Evolutionary conservation across 768 basidiomycete species (phyloP), one percentile per base, ranked within the genome.

Genomic region (Russula earlei): DNA sequence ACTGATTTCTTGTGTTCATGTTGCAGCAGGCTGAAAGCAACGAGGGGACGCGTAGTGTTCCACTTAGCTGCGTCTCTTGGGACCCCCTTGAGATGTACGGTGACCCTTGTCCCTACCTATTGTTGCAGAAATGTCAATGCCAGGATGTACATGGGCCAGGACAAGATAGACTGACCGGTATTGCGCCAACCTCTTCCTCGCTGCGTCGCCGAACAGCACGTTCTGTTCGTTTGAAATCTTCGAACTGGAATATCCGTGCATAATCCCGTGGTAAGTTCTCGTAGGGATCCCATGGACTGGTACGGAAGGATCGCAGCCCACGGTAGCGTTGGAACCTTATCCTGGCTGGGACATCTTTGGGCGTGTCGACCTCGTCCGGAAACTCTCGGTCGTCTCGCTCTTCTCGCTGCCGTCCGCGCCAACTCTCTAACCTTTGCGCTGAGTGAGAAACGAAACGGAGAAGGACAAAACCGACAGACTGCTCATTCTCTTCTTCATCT

Each of bases 1-100:
- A 92, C 88, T 7, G 93, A 86, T 61, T 86, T 81, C 72, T 98
- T 99, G 75, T 97, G 94, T 65, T 99, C 96, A 68, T 99, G 94
- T 67, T 92, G 87, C 55, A 93, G 72, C 33, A 99, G 76, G 7
- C 85, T 87, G 62, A 94, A 91, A 11, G 94, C 65, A 33, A 83
- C 73, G 61, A 93, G 71, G 0, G 84, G 84, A 5, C 69, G 66
- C 15, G 61, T 63, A 8, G 64, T 62, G n/a, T 71, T 65, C 31
- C 60, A 58, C 3, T 64, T 52, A 27, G 61, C 70, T 5, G 81
- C 85, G 45, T 79, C 77, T 63, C 74, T 72, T 0, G 94, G 91
- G 2, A 88, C 91, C 49, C 83, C 81, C 62, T 82, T 81, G 53
- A 99, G 67, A 64, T 81, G 75, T 10, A 98, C 64, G 0, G 85